A percentile compares a stretch with the other conserved stretches of the same genome.
These are phyloP conservation scores for Phalaenopsis equestris DNA, from an alignment of 106 monocot genomes.

Conservation along the genomic window DNA sequence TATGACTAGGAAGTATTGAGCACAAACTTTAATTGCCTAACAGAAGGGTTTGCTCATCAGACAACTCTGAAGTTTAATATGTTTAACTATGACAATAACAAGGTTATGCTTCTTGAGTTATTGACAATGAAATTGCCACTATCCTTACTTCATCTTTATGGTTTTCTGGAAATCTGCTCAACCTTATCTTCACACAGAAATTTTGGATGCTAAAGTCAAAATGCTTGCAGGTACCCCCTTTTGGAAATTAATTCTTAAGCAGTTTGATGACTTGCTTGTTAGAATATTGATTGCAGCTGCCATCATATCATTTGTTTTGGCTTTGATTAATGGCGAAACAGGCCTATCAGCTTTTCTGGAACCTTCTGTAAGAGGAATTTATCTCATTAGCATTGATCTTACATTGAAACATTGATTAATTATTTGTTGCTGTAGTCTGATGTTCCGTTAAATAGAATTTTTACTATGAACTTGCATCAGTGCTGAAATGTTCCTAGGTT, in stretches of 20 bases:
- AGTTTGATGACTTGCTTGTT: conserved; percentile 99
- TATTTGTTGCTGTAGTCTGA: not conserved
- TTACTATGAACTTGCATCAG: not conserved
- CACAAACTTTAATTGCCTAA: not conserved
- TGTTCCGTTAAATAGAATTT: not conserved
- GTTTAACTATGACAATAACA: not conserved
- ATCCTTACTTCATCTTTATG: not conserved
- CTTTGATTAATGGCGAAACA: conserved; percentile 88
- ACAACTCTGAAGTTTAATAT: not conserved
- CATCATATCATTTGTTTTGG: conserved; percentile 82
- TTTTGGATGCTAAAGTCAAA: conserved; percentile 8
- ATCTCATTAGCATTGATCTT: not conserved
- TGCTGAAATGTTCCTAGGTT: not conserved
- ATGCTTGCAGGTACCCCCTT: conserved; percentile 73
- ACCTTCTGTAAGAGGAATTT: conserved; percentile 67
- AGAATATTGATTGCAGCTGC: conserved; percentile 98
- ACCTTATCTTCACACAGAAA: not conserved
- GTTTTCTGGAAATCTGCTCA: conserved; percentile 1
- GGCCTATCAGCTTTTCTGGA: conserved; percentile 81
- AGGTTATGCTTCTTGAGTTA: not conserved
- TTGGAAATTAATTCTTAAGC: conserved; percentile 92
- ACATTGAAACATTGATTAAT: not conserved
- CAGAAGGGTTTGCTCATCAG: not conserved
- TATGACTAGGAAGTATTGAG: not conserved
- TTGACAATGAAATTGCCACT: not conserved